Percentiles rank a stretch among this genome's conserved stretches.
Conservation (phyloP, 73 alveolate genomes). For the Stentor coeruleus region DNA sequence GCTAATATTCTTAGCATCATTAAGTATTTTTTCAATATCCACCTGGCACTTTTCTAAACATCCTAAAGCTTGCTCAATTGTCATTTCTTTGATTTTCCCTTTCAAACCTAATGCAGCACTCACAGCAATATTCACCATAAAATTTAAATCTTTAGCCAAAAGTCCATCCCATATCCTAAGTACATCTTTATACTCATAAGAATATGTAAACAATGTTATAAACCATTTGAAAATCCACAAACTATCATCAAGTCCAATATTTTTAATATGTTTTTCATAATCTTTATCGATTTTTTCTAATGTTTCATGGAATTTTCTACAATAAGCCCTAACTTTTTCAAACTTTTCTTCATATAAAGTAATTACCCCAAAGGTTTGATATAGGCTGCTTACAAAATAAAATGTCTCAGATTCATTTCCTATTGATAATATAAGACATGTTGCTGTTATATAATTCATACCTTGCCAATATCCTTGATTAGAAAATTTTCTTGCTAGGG, state of each 20-base stretch:
- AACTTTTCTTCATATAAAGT: constrained; percentile 3
- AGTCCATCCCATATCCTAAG: constrained; percentile 48
- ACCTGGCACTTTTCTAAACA: no score
- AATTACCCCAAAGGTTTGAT: neutral
- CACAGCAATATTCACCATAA: constrained; percentile 21
- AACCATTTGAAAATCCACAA: constrained; percentile 49
- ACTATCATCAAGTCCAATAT: neutral
- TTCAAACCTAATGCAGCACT: neutral
- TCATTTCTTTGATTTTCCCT: no score
- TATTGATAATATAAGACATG: neutral
- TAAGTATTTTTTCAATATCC: no score
- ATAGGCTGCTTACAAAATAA: neutral
- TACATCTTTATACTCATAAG: constrained; percentile 30
- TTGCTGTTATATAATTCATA: constrained; percentile 19
- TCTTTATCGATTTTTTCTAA: neutral
- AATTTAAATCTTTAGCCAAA: constrained; percentile 26
- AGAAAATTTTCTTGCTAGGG: neutral
- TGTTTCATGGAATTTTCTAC: neutral
- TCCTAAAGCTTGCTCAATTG: no score
- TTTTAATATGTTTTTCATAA: neutral
- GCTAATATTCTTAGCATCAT: no score
- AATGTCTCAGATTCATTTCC: neutral
- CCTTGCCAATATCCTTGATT: constrained; percentile 14
- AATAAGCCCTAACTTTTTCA: neutral
- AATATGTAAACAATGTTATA: constrained; percentile 39